These are phyloP conservation scores for Penicillium sp. DNA, from an alignment of 2,329 filamentous ascomycete species.

Conservation along the genomic window DNA sequence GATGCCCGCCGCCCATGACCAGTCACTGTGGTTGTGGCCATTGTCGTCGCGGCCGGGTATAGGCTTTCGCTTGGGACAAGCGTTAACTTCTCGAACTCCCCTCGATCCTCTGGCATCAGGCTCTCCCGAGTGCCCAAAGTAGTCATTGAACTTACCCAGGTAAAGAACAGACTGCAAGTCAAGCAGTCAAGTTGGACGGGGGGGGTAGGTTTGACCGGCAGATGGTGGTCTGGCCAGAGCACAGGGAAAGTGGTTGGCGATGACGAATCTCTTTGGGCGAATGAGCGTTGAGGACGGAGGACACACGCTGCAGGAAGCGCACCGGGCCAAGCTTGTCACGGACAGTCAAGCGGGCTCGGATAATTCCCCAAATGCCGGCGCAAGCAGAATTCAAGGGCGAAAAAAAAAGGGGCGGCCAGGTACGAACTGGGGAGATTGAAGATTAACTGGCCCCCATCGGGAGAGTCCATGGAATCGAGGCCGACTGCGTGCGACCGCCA, in stretches of 20 bases:
- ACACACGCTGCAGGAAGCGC: conserved; percentile 14
- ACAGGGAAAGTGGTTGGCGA: conserved; percentile 17
- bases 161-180: conserved; percentile 1
- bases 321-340: conserved; percentile 4
- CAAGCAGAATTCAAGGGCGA: background rate
- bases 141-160: background rate
- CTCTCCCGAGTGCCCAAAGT: background rate
- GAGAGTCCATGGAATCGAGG: conserved; percentile 1
- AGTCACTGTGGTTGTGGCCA: conserved; percentile 45
- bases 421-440: background rate
- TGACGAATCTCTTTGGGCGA: conserved; percentile 35
- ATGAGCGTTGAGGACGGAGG: conserved; percentile 27
- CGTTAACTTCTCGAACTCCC: background rate
- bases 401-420: background rate
- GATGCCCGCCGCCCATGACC: conserved; percentile 43
- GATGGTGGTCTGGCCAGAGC: background rate
- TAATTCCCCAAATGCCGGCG: background rate
- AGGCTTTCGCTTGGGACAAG: background rate
- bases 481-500: conserved; percentile 1
- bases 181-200: background rate
- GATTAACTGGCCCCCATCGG: background rate
- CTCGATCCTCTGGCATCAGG: background rate
- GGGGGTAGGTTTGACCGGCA: background rate
- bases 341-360: background rate
- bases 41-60: conserved; percentile 19